Percentiles rank a stretch among this genome's conserved stretches.
These are phyloP conservation scores for Euphorbia pulcherrima DNA, from an alignment of 345 rosid genomes.

Conservation along the genomic window DNA sequence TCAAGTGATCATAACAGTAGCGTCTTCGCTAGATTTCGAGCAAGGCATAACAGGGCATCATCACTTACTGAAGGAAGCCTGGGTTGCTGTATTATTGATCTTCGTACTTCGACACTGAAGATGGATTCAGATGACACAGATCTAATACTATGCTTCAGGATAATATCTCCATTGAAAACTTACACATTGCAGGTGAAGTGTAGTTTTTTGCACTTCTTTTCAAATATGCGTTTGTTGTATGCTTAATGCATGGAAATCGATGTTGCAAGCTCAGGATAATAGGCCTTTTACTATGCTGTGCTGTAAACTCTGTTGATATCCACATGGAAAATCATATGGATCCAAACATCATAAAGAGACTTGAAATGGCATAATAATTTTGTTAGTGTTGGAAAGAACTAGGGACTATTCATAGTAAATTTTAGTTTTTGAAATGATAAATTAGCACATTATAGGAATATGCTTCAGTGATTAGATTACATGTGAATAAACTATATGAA, in stretches of 20 bases:
- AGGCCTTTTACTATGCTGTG: not conserved
- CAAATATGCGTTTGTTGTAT: too few relatives aligned
- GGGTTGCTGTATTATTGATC: conserved; percentile 56
- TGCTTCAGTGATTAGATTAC: not conserved
- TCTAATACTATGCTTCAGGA: conserved; percentile 82
- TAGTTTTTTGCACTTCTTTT: too few relatives aligned
- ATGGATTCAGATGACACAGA: conserved; percentile 72
- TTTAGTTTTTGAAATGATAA: too few relatives aligned
- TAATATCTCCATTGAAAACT: conserved; percentile 67
- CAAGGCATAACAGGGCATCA: conserved; percentile 51
- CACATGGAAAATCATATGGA: not conserved
- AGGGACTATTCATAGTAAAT: not conserved
- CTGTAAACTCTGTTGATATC: not conserved
- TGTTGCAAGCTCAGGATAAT: conserved; percentile 2
- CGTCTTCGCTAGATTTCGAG: conserved; percentile 74
- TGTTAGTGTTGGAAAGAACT: not conserved
- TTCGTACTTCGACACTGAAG: conserved; percentile 64
- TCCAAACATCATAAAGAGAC: not conserved
- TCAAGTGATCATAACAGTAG: conserved; percentile 55
- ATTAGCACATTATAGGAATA: not conserved
- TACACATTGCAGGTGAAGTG: conserved; percentile 70
- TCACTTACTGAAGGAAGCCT: conserved; percentile 54
- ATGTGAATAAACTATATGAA: not conserved
- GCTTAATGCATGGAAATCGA: not conserved
- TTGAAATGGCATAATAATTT: not conserved